Base-by-base conservation (phyloP, 1,284 basidiomycete species). In the Moesziomyces sp. region DNA sequence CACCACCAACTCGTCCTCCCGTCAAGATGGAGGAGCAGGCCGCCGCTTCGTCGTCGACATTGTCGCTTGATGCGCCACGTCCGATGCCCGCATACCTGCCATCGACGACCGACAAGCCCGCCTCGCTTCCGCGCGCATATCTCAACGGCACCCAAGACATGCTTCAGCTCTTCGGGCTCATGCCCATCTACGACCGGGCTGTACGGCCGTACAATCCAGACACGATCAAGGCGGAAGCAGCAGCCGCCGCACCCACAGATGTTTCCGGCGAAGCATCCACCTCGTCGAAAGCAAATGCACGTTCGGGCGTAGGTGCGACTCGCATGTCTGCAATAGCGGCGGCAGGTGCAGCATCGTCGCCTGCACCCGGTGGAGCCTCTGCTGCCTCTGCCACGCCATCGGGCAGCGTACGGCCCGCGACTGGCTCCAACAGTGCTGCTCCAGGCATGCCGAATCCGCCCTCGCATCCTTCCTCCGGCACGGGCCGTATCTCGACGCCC, bases 91-190 rank as follows among this genome's bases (percentile, higher is more conserved):
- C 67, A 3, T 74, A 70, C 50, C 46, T 75, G 16, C 63, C 67
- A 21, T 62, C 63, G 13, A 58, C 43, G 33, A 75, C 68, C 18
- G 57, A 47, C 48, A 65, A 65, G 21, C 73, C 73, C 1, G 54
- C 57, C 18, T 40, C 64, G 3, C 30, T 71, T 35, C 67, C 73
- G 4, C 33, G 52, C 3, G 67, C 67, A 0, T 63, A 77, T 28
- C 63, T 80, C 24, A 76, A 80, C 40, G 78, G 76, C 9, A 78
- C 78, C 3, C 76, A 80, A 46, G 78, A 80, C 33, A 74, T 78
- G 71, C 52, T 80, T 9, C 44, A 50, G 10, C 55, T 78, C 9
- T 80, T 80, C 30, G 71, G 61, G 0, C 65, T 80, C 35, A 74
- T 74, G 63, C 76, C 78, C 13, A 65, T 80, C 52, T 80, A 80